Base-by-base conservation (phyloP, 176 grass and related monocot species). In the Chloris gayana region DNA sequence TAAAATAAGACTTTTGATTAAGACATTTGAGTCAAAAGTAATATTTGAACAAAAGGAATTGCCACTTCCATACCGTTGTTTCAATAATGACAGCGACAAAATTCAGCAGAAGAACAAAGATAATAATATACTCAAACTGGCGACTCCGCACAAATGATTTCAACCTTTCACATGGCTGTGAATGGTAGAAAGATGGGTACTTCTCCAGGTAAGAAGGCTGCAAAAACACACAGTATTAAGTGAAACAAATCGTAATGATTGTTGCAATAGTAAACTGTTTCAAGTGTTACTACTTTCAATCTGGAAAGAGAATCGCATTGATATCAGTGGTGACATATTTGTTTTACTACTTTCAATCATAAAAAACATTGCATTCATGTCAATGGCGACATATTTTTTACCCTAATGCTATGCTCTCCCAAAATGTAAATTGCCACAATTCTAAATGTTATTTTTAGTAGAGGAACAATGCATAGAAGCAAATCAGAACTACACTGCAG, bases 51-150 rank as follows among this genome's bases (percentile, higher is more conserved):
- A 70, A 34, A 77, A 75, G 32, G 53, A 83, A 65, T 74, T 74
- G 64, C 9, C 85, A 73, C 13, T 67, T 30, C 4, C 83, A 62
- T 94, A 98, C 95, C 88, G 84, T 93, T 85, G 95, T 98, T 91
- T 98, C 95, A 84, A 95, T 98, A 77, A 95, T 51, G 82, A 98
- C 95, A 71, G 95, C 92, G 38, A 94, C 81, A 57, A 98, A 72
- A 75, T 98, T 98, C 78, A 98, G 35, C 82, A 98, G 42, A 70
- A 98, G 92, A 77, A 91, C 77, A 79, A 69, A 98, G 42, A 86
- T 5, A 70, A 98, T 75, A 67, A 90, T 83, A 82, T 93, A 89
- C 69, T 92, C 95, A 82, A 98, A 98, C 26, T 7, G 35, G n/a
- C 21, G 44, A 87, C 95, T 91, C 72, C 47, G 85, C 41, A 98